Evolutionary conservation across 257 asterid genomes (phyloP), one percentile per base, ranked within the genome.

Genomic region (Handroanthus guayacan): DNA sequence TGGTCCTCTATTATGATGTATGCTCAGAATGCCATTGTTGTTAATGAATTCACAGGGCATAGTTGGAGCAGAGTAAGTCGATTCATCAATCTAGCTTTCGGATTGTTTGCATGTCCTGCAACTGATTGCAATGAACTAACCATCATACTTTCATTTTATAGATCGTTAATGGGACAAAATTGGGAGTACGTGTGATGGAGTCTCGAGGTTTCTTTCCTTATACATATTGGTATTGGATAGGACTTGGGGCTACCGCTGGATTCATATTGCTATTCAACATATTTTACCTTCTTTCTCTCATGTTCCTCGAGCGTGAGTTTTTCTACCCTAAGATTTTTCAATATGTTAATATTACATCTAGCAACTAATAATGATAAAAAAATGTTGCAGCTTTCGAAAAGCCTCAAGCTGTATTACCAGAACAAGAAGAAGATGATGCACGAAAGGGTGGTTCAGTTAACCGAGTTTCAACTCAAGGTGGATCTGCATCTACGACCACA

Each of bases 1-100:
- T 92, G 92, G 91, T 12, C 81, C 44, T 89, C 94, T 48, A 90
- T 94, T 1, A 12, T 90, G 75, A 90, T 90, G 96, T 90, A 86
- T 78, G 88, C 90, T 5, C 87, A 81, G 71, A 88, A 87, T 78
- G 97, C 89, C 9, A 79, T 92, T 55, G 72, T 86, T 65, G 89
- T 75, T 31, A 92, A 92, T 50, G 97, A 92, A 68, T 89, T 92
- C 75, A 83, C 80, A 0, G 92, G 87, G 20, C 70, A 84, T n/a
- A 84, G 86, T 43, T 92, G 97, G 97, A 84, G 82, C 38, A 79
- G 43, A 54, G 97, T 90, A 83, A 79, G 88, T 56, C 39, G 17
- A 71, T 31, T 60, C 76, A 25, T 65, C 67, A 45, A 74, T 31
- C 51, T 14, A 14, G 41, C 20, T 13, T 37, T 63, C 10, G 5